A percentile compares a stretch with the other conserved stretches of the same genome.
These are phyloP conservation scores for Acanthamoeba royreba DNA, from an alignment of 208 protist genomes.

Conservation along the genomic window DNA sequence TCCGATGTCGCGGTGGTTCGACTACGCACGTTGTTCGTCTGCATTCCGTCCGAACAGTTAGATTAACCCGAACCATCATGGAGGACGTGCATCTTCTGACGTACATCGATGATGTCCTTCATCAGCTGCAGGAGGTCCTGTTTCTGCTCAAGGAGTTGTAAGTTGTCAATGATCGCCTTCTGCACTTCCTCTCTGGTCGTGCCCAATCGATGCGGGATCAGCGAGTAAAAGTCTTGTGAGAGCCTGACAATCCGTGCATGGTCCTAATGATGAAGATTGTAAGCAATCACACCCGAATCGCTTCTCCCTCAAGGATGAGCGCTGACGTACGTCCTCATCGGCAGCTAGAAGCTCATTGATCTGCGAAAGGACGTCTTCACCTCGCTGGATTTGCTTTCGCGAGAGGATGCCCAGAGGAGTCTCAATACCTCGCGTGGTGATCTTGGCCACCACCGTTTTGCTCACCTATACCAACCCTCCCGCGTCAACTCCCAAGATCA, in stretches of 20 bases:
- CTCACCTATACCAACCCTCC: too few species aligned
- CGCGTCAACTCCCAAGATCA: too few species aligned
- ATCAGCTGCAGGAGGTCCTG: constrained; percentile 41
- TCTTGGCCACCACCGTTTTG: background rate
- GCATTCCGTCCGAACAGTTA: too few species aligned
- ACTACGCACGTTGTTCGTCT: background rate
- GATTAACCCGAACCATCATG: too few species aligned
- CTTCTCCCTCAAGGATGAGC: too few species aligned
- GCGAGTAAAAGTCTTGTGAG: constrained; percentile 29
- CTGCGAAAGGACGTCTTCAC: background rate
- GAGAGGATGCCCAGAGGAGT: constrained; percentile 52
- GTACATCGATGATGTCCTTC: constrained; percentile 30
- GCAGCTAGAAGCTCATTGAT: background rate
- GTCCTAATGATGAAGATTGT: too few species aligned
- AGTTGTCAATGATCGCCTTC: background rate
- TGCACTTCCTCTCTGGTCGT: background rate
- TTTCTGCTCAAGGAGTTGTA: background rate
- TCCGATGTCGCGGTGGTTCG: background rate
- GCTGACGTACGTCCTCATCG: too few species aligned
- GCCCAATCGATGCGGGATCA: constrained; percentile 38
- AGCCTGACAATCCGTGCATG: background rate
- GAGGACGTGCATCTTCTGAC: too few species aligned
- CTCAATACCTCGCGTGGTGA: constrained; percentile 48
- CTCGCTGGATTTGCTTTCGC: background rate
- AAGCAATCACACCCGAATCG: too few species aligned